Evolutionary conservation across 2,329 filamentous ascomycete species (phyloP), one percentile per base, ranked within the genome.

Genomic region (Trichoderma polysporum): DNA sequence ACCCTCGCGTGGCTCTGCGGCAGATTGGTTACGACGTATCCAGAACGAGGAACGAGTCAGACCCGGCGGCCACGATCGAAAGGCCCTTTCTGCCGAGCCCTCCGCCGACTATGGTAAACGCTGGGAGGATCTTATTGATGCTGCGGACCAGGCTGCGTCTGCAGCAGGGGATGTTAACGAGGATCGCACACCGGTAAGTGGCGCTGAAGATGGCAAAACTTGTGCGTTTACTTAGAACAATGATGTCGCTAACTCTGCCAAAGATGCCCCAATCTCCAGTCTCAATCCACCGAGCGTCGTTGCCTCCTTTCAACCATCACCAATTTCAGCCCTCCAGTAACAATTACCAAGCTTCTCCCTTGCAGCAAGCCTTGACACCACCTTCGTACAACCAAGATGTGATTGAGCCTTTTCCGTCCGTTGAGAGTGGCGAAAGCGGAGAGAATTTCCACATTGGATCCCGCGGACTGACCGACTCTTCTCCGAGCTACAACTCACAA

Each of bases 101-200:
- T 87, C 90, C 66, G 88, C 87, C 22, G 90, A 91, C 68, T 91
- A 91, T 79, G 93, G 92, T 71, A 97, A 95, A 81, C 86, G 94
- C 74, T 98, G 94, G 95, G 93, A 97, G 79, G 94, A 98, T 78
- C 84, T 98, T 68, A 96, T 98, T 71, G 94, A 97, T 79, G 94
- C 94, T 61, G 94, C 92, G 41, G 79, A 81, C 68, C 79, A 81
- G 65, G 80, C 86, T 64, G 93, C 94, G 35, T 97, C 93, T 69
- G 93, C 94, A 31, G 96, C 93, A 3, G 94, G 97, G 80, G 94
- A 90, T 73, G 86, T 95, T 75, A 93, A 97, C 77, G 93, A 94
- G 75, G 94, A 97, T 78, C 87, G 94, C 76, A 96, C 92, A 76
- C 92, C 92, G 75, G 92, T 96, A 86, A 84, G 89, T 84, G 29